Percentiles rank a stretch among this genome's conserved stretches.
These are phyloP conservation scores for Hypsizygus marmoreus DNA, from an alignment of 768 basidiomycete species.

Conservation along the genomic window DNA sequence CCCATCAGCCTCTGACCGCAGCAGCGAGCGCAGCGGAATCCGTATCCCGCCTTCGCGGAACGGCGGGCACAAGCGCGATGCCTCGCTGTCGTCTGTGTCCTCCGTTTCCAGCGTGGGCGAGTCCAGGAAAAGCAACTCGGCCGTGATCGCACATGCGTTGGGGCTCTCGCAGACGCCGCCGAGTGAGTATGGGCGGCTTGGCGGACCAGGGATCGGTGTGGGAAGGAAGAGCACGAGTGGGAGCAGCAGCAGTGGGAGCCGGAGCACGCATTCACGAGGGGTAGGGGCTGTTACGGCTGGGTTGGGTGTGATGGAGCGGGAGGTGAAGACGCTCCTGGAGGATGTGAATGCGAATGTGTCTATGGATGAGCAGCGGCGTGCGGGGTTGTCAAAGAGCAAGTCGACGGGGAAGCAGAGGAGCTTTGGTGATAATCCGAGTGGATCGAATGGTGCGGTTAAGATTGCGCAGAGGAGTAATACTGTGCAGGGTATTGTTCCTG, in stretches of 20 bases:
- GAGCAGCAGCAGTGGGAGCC: conserved; percentile 31
- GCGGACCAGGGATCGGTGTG: conserved; percentile 36
- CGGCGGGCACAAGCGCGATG: conserved; percentile 7
- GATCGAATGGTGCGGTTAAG: conserved; percentile 19
- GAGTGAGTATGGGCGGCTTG: conserved; percentile 37
- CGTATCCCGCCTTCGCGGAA: conserved; percentile 4
- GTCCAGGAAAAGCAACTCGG: conserved; percentile 33
- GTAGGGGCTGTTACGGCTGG: conserved; percentile 23
- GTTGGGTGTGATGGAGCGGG: conserved; percentile 25
- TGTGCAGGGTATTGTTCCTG: conserved; percentile 45
- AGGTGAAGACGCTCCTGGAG: conserved; percentile 54
- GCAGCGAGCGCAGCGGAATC: conserved; percentile 4
- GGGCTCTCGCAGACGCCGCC: conserved; percentile 45
- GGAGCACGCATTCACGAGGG: conserved; percentile 33
- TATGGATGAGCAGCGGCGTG: conserved; percentile 14
- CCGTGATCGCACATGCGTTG: conserved; percentile 43
- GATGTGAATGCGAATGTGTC: conserved; percentile 28
- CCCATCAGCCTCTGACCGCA: conserved; percentile 16
- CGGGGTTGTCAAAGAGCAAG: conserved; percentile 33
- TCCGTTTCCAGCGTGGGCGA: conserved; percentile 11
- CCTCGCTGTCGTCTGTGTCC: conserved; percentile 14
- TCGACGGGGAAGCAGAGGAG: conserved; percentile 30
- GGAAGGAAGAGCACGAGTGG: conserved; percentile 30
- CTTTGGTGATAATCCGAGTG: conserved; percentile 9
- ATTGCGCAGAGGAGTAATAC: conserved; percentile 55